Percentiles rank a stretch among this genome's conserved stretches.
Conservation (phyloP, 257 asterid genomes). For the Schizonepeta tenuifolia region DNA sequence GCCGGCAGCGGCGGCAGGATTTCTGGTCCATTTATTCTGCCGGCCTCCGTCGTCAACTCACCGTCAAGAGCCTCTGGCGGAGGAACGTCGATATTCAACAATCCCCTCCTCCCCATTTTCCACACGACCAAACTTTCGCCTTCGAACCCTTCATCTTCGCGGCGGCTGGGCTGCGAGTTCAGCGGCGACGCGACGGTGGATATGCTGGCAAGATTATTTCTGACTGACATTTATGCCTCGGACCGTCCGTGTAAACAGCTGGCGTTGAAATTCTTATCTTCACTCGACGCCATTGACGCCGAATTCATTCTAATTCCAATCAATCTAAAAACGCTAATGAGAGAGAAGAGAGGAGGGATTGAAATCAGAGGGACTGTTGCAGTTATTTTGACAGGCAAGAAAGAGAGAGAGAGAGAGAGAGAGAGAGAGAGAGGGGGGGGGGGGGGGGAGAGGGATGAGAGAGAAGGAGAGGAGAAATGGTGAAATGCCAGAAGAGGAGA, state of each 20-base stretch:
- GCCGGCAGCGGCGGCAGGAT: too few relatives aligned
- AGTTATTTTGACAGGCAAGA: slow-evolving; percentile 26
- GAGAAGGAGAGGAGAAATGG: slow-evolving; percentile 22
- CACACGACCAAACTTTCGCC: slow-evolving; percentile 4
- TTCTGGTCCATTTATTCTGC: too few relatives aligned
- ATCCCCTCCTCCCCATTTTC: slow-evolving; percentile 34
- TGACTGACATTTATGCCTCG: slow-evolving; percentile 22
- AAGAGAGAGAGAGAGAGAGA: slow-evolving; percentile 3
- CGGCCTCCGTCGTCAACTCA: too few relatives aligned
- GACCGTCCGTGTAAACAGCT: slow-evolving; percentile 3
- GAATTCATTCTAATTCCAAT: slow-evolving; percentile 9
- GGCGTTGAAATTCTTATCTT: neutral
- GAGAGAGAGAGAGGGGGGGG: too few relatives aligned
- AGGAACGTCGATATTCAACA: slow-evolving; percentile 40
- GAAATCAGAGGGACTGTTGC: slow-evolving; percentile 24
- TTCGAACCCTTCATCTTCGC: slow-evolving; percentile 1
- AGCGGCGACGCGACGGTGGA: slow-evolving; percentile 15
- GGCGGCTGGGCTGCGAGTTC: neutral
- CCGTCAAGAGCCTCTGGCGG: slow-evolving; percentile 39
- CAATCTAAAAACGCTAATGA: neutral
- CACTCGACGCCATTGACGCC: slow-evolving; percentile 32
- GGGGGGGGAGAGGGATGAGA: too few relatives aligned
- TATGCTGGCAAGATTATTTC: neutral
- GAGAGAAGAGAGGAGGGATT: too few relatives aligned
- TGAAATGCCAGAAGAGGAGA: too few relatives aligned